These are phyloP conservation scores for Penicillium fimorum DNA, from an alignment of 495 filamentous ascomycete species.

Conservation along the genomic window DNA sequence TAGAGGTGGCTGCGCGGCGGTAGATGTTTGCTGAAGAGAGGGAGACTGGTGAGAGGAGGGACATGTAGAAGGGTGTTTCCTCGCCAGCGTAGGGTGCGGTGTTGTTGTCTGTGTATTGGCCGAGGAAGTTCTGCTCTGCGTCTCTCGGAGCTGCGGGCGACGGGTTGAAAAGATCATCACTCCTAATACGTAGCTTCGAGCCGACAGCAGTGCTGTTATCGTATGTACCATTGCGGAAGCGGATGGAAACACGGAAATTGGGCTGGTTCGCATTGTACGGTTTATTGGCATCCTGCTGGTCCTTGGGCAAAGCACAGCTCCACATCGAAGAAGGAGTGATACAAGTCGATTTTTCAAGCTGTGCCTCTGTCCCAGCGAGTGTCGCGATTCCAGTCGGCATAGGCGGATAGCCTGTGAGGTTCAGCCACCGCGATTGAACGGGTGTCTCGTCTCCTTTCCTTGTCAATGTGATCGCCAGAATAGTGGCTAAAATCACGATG, in stretches of 20 bases:
- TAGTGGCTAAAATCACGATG: constrained; percentile 58
- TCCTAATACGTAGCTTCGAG: constrained; percentile 17
- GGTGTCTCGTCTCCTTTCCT: constrained; percentile 42
- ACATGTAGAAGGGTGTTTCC: constrained; percentile 53
- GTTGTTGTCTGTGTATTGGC: constrained; percentile 77
- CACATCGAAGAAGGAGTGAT: constrained; percentile 68
- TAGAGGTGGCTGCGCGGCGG: constrained; percentile 24
- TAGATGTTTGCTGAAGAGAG: constrained; percentile 23
- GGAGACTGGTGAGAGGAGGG: constrained; percentile 38
- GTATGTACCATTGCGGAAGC: constrained; percentile 69
- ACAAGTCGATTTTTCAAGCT: constrained; percentile 59
- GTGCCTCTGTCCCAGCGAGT: constrained; percentile 62
- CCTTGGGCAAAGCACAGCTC: constrained; percentile 80
- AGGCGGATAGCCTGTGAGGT: constrained; percentile 80
- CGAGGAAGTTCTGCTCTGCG: constrained; percentile 73
- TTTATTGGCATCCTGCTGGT: constrained; percentile 58
- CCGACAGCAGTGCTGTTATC: constrained; percentile 35
- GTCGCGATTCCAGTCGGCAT: constrained; percentile 81
- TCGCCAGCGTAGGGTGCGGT: constrained; percentile 54
- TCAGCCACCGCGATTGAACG: constrained; percentile 66
- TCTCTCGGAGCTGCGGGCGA: constrained; percentile 62
- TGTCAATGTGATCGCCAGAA: constrained; percentile 60
- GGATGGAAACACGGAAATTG: constrained; percentile 76
- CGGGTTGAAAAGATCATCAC: constrained; percentile 46
- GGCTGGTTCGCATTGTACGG: constrained; percentile 65